These are phyloP conservation scores for Entophlyctis helioformis DNA, from an alignment of 192 early-diverging fungal genomes.

Conservation along the genomic window DNA sequence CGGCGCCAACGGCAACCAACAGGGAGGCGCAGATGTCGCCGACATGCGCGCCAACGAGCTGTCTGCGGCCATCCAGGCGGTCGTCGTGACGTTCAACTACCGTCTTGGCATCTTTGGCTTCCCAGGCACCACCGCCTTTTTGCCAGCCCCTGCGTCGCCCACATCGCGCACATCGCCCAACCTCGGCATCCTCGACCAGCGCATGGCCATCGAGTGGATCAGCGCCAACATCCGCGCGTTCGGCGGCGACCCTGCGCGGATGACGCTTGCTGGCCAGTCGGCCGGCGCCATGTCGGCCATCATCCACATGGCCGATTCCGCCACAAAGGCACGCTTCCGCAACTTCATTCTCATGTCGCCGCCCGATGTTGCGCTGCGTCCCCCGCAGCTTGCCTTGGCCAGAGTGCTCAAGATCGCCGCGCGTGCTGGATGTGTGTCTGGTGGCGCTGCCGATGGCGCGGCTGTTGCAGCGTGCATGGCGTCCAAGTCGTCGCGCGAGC, in stretches of 20 bases:
- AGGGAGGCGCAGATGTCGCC: conserved; percentile 13
- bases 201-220: conserved; percentile 43
- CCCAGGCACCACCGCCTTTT: conserved; percentile 33
- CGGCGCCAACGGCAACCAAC: no score
- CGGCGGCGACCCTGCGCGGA: conserved; percentile 40
- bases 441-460: no score
- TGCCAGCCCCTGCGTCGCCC: conserved; percentile 3
- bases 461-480: no score
- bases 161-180: conserved; percentile 7
- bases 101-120: no score
- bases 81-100: conserved; percentile 31
- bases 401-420: no score
- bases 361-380: conserved; percentile 4
- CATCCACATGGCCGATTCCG: conserved; percentile 9
- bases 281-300: conserved; percentile 35
- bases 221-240: conserved; percentile 48
- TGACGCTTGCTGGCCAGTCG: conserved; percentile 49
- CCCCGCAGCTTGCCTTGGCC: no score
- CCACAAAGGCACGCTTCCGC: neutral
- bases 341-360: conserved; percentile 14
- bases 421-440: no score
- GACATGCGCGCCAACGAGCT: conserved; percentile 6
- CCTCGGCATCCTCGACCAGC: conserved; percentile 25
- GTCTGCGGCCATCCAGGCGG: neutral
- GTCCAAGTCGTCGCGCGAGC: no score